These are phyloP conservation scores for Senna siamea DNA, from an alignment of 306 rosid genomes.

Conservation along the genomic window DNA sequence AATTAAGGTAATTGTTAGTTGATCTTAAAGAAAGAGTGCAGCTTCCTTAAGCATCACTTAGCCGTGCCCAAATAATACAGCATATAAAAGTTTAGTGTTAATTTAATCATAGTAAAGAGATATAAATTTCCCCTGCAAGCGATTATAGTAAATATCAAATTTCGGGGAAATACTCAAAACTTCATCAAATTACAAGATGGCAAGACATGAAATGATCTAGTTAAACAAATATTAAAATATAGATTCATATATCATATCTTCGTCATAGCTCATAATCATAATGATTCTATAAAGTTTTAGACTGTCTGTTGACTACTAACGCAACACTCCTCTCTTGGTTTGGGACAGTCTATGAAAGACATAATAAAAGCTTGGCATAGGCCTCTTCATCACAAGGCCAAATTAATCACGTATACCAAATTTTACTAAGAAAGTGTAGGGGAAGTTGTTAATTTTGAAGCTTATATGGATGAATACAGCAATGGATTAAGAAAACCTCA, in stretches of 20 bases:
- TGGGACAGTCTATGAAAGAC: too few species aligned
- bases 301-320: too few species aligned
- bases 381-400: background rate
- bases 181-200: background rate
- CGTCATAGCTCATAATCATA: too few species aligned
- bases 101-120: background rate
- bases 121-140: background rate
- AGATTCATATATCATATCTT: background rate
- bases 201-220: background rate
- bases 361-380: too few species aligned
- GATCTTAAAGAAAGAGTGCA: background rate
- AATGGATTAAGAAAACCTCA: background rate
- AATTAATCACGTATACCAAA: background rate
- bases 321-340: too few species aligned
- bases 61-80: background rate
- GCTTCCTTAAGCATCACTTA: background rate
- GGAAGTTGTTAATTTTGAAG: background rate
- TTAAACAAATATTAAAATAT: background rate
- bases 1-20: slow-evolving; percentile 19
- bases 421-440: background rate
- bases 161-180: background rate
- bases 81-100: background rate
- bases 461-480: background rate
- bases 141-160: too few species aligned
- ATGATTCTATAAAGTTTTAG: too few species aligned